A percentile compares a stretch with the other conserved stretches of the same genome.
phyloP scores from a whole-genome alignment of 305 asterid species.

The Ajuga reptans region DNA sequence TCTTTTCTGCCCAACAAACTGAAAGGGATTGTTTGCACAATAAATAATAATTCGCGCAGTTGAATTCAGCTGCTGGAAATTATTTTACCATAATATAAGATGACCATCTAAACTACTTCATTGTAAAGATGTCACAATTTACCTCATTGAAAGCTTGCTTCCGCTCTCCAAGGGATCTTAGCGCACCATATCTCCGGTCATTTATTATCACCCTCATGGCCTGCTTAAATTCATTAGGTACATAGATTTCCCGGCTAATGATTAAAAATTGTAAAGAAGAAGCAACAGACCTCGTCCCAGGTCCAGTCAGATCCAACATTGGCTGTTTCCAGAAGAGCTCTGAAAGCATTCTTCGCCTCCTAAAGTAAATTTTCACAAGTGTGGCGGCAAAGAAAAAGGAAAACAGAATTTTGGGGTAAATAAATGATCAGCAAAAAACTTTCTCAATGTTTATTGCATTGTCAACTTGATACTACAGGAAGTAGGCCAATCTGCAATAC shows the following conservation, averaged over 20 bases:
- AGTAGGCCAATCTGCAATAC: constrained; percentile 31
- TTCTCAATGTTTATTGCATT: constrained; percentile 1
- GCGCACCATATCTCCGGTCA: constrained; percentile 79
- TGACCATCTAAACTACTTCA: constrained; percentile 26
- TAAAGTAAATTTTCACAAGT: constrained; percentile 22
- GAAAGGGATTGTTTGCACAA: constrained; percentile 21
- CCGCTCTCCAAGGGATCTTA: constrained; percentile 73
- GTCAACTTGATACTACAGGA: constrained; percentile 16
- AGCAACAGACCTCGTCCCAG: constrained; percentile 77
- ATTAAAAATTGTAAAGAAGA: constrained; percentile 12
- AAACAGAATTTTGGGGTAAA: not conserved
- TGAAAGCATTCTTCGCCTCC: constrained; percentile 85
- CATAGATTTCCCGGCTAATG: constrained; percentile 18
- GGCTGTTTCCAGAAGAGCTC: constrained; percentile 61
- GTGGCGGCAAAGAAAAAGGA: not conserved
- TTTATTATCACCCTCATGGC: constrained; percentile 83
- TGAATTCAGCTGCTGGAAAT: constrained; percentile 13
- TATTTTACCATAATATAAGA: constrained; percentile 8
- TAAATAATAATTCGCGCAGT: constrained; percentile 17
- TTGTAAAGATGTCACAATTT: constrained; percentile 19
- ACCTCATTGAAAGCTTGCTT: constrained; percentile 92
- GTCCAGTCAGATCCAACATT: constrained; percentile 83
- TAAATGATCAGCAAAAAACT: not conserved
- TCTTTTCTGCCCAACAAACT: constrained; percentile 74
- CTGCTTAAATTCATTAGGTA: constrained; percentile 32